Evolutionary conservation across 2,329 filamentous ascomycete species (phyloP).

Genomic region (Xenosphaeropsis pyriputrescens): DNA sequence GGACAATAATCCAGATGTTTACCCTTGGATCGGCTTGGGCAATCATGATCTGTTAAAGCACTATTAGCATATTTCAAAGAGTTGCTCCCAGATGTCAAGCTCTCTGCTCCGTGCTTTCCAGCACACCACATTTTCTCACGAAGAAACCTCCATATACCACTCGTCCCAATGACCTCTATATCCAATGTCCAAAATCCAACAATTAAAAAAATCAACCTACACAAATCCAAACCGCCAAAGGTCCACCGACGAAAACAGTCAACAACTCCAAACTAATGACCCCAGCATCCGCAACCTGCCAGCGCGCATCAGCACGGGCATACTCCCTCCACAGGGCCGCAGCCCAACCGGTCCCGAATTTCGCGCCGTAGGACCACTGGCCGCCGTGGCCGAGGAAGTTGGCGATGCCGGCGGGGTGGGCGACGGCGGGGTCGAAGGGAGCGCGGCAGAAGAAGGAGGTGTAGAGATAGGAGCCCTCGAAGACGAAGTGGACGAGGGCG

Average conservation of each 20-base stretch:
- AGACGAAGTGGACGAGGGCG: slow-evolving; percentile 76
- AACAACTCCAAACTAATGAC: slow-evolving; percentile 51
- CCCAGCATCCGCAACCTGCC: slow-evolving; percentile 46
- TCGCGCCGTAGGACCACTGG: slow-evolving; percentile 35
- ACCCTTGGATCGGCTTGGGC: slow-evolving; percentile 35
- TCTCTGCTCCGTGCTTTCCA: too few relatives aligned
- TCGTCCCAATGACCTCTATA: too few relatives aligned
- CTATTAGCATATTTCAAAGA: too few relatives aligned
- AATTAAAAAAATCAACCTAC: slow-evolving; percentile 21
- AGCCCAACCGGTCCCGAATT: slow-evolving; percentile 34
- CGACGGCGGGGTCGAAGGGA: slow-evolving; percentile 26
- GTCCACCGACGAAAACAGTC: slow-evolving; percentile 48
- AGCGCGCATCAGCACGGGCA: slow-evolving; percentile 45
- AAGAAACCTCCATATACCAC: too few relatives aligned
- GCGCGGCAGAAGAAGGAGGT: slow-evolving; percentile 70
- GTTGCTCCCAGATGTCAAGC: too few relatives aligned
- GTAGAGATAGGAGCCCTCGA: slow-evolving; percentile 86
- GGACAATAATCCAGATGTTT: slow-evolving; percentile 47
- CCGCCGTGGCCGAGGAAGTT: slow-evolving; percentile 34
- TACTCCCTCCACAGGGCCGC: slow-evolving; percentile 57
- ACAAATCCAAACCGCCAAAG: slow-evolving; percentile 43
- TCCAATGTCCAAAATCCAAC: too few relatives aligned
- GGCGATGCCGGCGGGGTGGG: slow-evolving; percentile 10
- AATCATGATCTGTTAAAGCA: slow-evolving; percentile 17
- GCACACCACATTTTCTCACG: too few relatives aligned